Base-by-base conservation (phyloP, 176 grass and related monocot genomes). In the Rhynchospora tenuis region DNA sequence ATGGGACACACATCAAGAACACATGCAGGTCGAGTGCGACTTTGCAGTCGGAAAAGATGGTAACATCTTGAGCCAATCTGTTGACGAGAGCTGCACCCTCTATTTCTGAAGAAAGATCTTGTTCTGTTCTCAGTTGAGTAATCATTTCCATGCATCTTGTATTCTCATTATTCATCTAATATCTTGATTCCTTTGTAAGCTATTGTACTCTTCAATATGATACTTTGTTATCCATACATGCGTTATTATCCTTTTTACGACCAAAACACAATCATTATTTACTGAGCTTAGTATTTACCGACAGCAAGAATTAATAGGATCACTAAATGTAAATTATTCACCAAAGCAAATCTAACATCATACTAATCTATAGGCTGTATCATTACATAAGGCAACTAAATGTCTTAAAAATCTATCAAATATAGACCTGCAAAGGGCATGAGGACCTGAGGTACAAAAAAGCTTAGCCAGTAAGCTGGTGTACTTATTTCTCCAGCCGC, bases 1-100 rank as follows among this genome's bases (percentile, higher is more conserved):
- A 19, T 98, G 95, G 95, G 95, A 98, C 86, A 93, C 84, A 10
- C 80, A 48, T 67, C 29, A 48, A 29, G 92, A 98, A 82, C 86
- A 66, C 62, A 55, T 94, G 73, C 91, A 94, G 48, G 92, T 84
- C 9, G 65, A 85, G 7, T 98, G 95, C 73, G 64, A 85, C 64
- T 19, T 93, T 24, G 78, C 0, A 0, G 46, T 90, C 2, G 29
- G 70, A 0, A 80, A 80, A 24, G 88, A 97, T 27, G 94, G 91
- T 5, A 84, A 77, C 45, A 42, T 97, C 6, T 61, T 86, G 86
- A 64, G 73, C 27, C 7, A 81, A 38, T 81, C 81, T 82, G 87
- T 33, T 82, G 56, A 89, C 50, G 13, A 47, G 54, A 82, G 23
- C 28, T 97, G 94, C 74, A 1, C n/a, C 12, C 45, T 85, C 47